phyloP scores from a whole-genome alignment of 805 yeast species.

The Kuraishia ogatae region DNA sequence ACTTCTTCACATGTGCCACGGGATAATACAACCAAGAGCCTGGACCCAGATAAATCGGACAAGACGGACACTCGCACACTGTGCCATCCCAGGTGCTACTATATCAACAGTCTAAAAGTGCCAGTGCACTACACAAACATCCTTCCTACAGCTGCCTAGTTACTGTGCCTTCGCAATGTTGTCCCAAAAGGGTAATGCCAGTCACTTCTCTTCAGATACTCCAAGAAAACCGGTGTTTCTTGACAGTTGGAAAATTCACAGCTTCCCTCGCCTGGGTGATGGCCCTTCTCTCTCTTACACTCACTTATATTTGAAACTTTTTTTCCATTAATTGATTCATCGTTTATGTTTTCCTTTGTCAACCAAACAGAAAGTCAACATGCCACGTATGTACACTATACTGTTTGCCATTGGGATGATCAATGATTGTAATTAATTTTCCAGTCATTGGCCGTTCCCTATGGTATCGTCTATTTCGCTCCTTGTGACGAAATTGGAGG shows the following conservation, averaged over 20 bases:
- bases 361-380: slow-evolving; percentile 25
- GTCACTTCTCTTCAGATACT: background rate
- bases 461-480: slow-evolving; percentile 3
- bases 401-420: background rate
- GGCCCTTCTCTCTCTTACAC: background rate
- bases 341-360: background rate
- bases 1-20: no score
- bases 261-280: background rate
- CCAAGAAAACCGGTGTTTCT: background rate
- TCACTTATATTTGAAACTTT: background rate
- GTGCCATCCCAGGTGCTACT: no score
- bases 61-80: no score
- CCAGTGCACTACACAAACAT: background rate
- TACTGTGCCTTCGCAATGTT: background rate
- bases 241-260: background rate
- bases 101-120: no score
- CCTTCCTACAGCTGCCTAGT: no score
- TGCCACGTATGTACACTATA: slow-evolving; percentile 50
- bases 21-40: no score
- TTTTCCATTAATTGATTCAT: background rate
- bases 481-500: slow-evolving; percentile 30
- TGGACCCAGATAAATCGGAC: no score
- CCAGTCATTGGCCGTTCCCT: background rate
- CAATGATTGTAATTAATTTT: background rate
- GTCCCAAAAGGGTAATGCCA: background rate